Base-by-base conservation (phyloP, 2,329 filamentous ascomycete genomes). In the Fusarium chlamydosporum region DNA sequence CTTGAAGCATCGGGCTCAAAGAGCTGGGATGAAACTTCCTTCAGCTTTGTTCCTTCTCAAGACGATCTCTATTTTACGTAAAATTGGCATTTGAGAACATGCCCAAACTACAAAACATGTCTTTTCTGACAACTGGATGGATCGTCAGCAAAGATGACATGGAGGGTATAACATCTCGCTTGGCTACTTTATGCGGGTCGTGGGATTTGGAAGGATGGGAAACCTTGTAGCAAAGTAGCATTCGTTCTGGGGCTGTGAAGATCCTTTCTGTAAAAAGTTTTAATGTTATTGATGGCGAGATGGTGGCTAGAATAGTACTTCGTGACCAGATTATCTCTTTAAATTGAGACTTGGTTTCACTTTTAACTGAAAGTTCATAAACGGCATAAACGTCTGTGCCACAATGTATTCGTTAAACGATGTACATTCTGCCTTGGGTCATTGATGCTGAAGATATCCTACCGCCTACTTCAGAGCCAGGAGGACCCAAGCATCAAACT, bases 401-500 rank as follows among this genome's bases (percentile, higher is more conserved):
- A 23, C 23, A 23, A 23, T 3, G 23, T 5, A 23, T 23, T 23
- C 23, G 23, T 5, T 5, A 23, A 23, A 23, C 4, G 23, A 23
- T 23, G 23, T 23, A 23, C 23, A 23, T 23, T 23, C 23, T 23
- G 23, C 23, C 23, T 23, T 23, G 23, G 3, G 23, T 4, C 23
- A 23, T 23, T 5, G 4, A 23, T 23, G 23, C 23, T 5, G 23
- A 23, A 23, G 23, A 23, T 23, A 23, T 23, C 23, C 23, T 23
- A 23, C 23, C 23, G 23, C 9, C 26, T 55, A 72, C 56, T 74
- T 75, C 13, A 20, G 64, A 37, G 72, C 74, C 15, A 76, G 48
- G 6, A 75, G 61, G n/a, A 74, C 61, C 63, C 65, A 75, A 7
- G 60, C 50, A 16, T 75, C 63, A 37, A 74, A 74, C 15, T 52